Evolutionary conservation across 2,329 filamentous ascomycete genomes (phyloP).

Genomic region (Podosphaera aphanis): DNA sequence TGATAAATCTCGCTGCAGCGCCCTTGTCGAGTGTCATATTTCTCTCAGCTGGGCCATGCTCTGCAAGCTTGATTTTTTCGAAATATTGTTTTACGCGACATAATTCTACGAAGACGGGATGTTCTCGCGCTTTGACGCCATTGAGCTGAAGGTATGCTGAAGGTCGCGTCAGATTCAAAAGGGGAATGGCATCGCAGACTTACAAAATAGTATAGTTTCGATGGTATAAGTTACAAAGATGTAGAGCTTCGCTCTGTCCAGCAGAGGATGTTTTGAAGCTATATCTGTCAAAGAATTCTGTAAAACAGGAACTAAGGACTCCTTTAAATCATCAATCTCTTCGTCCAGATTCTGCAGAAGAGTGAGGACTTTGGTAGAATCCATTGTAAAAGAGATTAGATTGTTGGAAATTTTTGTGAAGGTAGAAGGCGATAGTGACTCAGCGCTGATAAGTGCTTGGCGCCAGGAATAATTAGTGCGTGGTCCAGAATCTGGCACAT

Average conservation of each 20-base stretch:
- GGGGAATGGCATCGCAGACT: conserved; percentile 10
- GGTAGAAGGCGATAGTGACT: too few species aligned
- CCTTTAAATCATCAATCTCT: conserved; percentile 58
- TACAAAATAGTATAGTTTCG: conserved; percentile 74
- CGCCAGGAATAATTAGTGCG: too few species aligned
- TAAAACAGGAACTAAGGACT: conserved; percentile 50
- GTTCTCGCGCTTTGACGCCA: conserved; percentile 58
- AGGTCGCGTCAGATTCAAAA: neutral
- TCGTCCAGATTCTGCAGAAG: conserved; percentile 34
- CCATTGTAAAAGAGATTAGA: conserved; percentile 17
- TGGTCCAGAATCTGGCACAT: too few species aligned
- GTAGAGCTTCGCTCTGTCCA: conserved; percentile 87
- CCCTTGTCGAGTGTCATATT: conserved; percentile 41
- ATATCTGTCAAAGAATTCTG: conserved; percentile 37
- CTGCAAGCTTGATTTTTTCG: conserved; percentile 62
- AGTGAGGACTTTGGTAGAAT: conserved; percentile 15
- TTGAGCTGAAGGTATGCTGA: conserved; percentile 55
- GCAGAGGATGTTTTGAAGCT: conserved; percentile 60
- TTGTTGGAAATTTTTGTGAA: too few species aligned
- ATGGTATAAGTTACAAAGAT: conserved; percentile 73
- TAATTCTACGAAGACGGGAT: conserved; percentile 68
- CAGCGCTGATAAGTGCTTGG: too few species aligned
- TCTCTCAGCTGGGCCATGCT: conserved; percentile 24
- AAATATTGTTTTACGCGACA: conserved; percentile 78
- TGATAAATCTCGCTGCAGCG: conserved; percentile 62